Evolutionary conservation across 2,329 filamentous ascomycete species (phyloP), one percentile per base, ranked within the genome.

Genomic region (Penicillium sp.): DNA sequence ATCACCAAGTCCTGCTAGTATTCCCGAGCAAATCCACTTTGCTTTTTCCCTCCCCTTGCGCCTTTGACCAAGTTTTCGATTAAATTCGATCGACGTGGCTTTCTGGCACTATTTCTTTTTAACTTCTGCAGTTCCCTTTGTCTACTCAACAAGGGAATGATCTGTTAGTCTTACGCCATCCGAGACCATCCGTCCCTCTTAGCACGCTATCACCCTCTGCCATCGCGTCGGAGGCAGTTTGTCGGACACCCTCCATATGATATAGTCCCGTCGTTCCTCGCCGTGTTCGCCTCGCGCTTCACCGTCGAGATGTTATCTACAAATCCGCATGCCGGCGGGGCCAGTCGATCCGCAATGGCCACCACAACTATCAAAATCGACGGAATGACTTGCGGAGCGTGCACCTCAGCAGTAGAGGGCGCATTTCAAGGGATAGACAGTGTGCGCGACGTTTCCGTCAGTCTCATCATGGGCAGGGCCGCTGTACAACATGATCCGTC

Each of bases 381-480:
- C 65, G 94, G 94, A 66, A 99, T 83, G 80, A 84, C 82, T 63
- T 99, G 94, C 78, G 93, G 93, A 71, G 89, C 93, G 66, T 99
- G 94, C 74, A 97, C 93, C 29, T 96, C 93, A 44, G 89, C 94
- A n/a, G 89, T 99, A 66, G 93, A 97, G 81, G 86, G 89, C 59
- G 94, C 90, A 65, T 96, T 99, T 78, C 89, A 91, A 69, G 86
- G 84, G 64, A 83, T 96, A 6, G 82, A 89, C 39, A 93, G 94
- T 54, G 87, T 94, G 10, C 90, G 89, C 62, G 91, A 83, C 66
- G 91, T 97, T 58, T 96, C 92, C 10, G 89, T 99, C 68, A 96
- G 91, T 73, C 80, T 99, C 67, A 89, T 97, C 55, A 96, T 97
- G 86, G 93, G 96, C 75, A 87, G 93, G 59, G 94, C 93, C n/a